phyloP scores from a whole-genome alignment of 73 alveolate genomes.

The Strombidium stylifer region DNA sequence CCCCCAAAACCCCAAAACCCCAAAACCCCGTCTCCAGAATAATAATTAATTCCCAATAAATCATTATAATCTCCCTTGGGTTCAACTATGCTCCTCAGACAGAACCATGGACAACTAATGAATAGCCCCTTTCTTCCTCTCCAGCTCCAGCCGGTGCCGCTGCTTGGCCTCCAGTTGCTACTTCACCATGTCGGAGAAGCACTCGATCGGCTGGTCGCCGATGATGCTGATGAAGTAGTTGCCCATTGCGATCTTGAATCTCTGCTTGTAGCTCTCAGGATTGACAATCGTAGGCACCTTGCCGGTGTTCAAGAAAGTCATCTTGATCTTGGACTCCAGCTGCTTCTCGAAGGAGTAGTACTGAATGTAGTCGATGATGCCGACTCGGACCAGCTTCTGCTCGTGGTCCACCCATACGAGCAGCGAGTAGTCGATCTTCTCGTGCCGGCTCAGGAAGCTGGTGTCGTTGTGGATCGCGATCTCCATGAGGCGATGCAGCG shows the following conservation, averaged over 20 bases:
- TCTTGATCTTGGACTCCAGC: slow-evolving; percentile 40
- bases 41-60: too few relatives aligned
- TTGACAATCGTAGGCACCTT: slow-evolving; percentile 43
- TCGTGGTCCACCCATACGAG: slow-evolving; percentile 22
- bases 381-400: slow-evolving; percentile 23
- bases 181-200: not conserved
- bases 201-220: not conserved
- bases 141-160: too few relatives aligned
- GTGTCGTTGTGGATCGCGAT: slow-evolving; percentile 53
- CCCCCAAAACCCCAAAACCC: too few relatives aligned
- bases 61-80: too few relatives aligned
- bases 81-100: too few relatives aligned
- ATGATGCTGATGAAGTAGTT: slow-evolving; percentile 36
- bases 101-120: too few relatives aligned
- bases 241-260: slow-evolving; percentile 37
- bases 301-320: slow-evolving; percentile 4
- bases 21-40: too few relatives aligned
- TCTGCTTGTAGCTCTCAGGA: slow-evolving; percentile 45
- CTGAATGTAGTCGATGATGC: slow-evolving; percentile 55
- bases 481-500: not conserved
- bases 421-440: slow-evolving; percentile 61
- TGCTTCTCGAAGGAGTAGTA: slow-evolving; percentile 50
- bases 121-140: too few relatives aligned
- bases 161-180: too few relatives aligned
- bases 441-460: slow-evolving; percentile 14